These are phyloP conservation scores for Cephalotrichum gorgonifer DNA, from an alignment of 2,329 filamentous ascomycete species.

Conservation along the genomic window DNA sequence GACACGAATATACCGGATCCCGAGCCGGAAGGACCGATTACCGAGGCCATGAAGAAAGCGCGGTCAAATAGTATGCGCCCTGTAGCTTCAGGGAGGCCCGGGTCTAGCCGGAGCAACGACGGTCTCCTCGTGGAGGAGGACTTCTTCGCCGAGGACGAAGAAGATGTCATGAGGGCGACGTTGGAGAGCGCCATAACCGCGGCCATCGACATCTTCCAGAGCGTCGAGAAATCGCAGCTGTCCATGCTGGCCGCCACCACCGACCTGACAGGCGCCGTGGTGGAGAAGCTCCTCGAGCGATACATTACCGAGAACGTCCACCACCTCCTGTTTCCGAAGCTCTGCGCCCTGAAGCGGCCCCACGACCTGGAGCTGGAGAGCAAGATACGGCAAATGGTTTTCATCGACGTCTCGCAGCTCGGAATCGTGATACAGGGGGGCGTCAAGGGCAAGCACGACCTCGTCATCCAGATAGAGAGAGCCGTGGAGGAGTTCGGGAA, in stretches of 20 bases:
- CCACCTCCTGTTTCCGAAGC: conserved; percentile 72
- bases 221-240: conserved; percentile 89
- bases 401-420: conserved; percentile 88
- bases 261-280: conserved; percentile 80
- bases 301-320: conserved; percentile 93
- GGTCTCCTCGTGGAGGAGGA: conserved; percentile 44
- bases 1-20: conserved; percentile 49
- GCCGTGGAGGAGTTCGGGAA: conserved; percentile 86
- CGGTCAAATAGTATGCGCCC: conserved; percentile 37
- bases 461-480: conserved; percentile 63
- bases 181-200: conserved; percentile 86
- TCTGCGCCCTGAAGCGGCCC: conserved; percentile 65
- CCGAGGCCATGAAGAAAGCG: conserved; percentile 42
- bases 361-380: conserved; percentile 84
- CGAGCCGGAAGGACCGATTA: conserved; percentile 47
- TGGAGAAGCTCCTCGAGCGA: conserved; percentile 88
- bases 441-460: conserved; percentile 65
- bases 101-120: not conserved
- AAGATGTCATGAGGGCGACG: conserved; percentile 79
- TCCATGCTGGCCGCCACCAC: conserved; percentile 88
- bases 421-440: conserved; percentile 80
- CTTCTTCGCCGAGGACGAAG: conserved; percentile 77
- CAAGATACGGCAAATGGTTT: conserved; percentile 86
- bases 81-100: conserved; percentile 8
- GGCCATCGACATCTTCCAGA: conserved; percentile 91